These are phyloP conservation scores for Irineochytrium annulatum DNA, from an alignment of 192 early-diverging fungal genomes.

Conservation along the genomic window DNA sequence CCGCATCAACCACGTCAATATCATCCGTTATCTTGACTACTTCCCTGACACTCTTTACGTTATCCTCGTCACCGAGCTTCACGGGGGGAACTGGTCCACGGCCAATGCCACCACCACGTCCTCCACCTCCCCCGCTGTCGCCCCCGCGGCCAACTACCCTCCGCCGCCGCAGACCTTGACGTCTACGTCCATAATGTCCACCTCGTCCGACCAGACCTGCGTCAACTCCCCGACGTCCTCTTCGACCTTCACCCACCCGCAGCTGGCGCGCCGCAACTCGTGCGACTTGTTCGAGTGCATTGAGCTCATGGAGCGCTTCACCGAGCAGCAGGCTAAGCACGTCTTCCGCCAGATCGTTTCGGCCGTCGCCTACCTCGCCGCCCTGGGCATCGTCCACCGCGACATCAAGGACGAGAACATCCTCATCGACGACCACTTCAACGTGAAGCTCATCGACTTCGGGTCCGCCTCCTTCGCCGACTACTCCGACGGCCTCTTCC, in stretches of 20 bases:
- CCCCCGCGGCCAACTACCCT: background rate
- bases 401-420: conserved; percentile 73
- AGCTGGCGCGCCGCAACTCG: conserved; percentile 42
- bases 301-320: conserved; percentile 59
- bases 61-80: conserved; percentile 48
- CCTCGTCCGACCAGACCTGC: conserved; percentile 36
- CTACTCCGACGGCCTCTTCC: background rate
- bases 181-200: conserved; percentile 18
- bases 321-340: conserved; percentile 56
- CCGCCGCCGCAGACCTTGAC: no score
- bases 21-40: conserved; percentile 54
- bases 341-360: conserved; percentile 69
- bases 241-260: background rate
- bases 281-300: conserved; percentile 75
- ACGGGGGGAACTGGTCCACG: conserved; percentile 38
- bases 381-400: conserved; percentile 65
- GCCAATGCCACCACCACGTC: background rate
- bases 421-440: conserved; percentile 36
- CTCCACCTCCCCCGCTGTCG: conserved; percentile 6
- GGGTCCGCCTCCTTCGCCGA: conserved; percentile 48
- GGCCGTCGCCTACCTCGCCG: conserved; percentile 62
- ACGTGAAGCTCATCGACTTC: conserved; percentile 67
- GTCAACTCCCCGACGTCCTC: background rate
- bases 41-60: conserved; percentile 37
- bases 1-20: conserved; percentile 49